phyloP scores from a whole-genome alignment of 148 eudicot species.

The Cornus kousa region DNA sequence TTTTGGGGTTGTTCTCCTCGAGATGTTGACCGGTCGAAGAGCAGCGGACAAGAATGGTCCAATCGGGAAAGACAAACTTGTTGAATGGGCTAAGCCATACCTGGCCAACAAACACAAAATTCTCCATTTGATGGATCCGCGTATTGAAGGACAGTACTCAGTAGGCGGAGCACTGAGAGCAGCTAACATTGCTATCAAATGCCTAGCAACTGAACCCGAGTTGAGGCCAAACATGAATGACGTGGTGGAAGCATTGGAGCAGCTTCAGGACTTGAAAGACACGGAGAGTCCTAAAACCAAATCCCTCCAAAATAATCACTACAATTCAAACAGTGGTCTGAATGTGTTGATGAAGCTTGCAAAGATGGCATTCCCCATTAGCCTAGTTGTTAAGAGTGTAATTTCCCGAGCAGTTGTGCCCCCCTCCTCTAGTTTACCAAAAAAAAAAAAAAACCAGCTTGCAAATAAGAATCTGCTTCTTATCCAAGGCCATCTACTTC shows the following conservation, averaged over 20 bases:
- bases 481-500: constrained; percentile 22
- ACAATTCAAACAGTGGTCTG: background rate
- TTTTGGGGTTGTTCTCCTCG: constrained; percentile 88
- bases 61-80: constrained; percentile 63
- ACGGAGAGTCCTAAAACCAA: constrained; percentile 12
- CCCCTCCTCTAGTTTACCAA: too few species aligned
- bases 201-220: constrained; percentile 67
- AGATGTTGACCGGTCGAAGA: constrained; percentile 71
- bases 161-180: constrained; percentile 38
- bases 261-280: constrained; percentile 39
- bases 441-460: too few species aligned
- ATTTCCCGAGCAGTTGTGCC: too few species aligned
- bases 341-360: background rate
- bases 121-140: constrained; percentile 60
- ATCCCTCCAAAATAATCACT: background rate
- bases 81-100: constrained; percentile 72
- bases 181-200: constrained; percentile 56
- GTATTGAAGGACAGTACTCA: constrained; percentile 72
- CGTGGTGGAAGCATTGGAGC: constrained; percentile 57
- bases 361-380: background rate
- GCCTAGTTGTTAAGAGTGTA: too few species aligned
- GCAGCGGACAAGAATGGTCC: constrained; percentile 65
- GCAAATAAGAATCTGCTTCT: constrained; percentile 6
- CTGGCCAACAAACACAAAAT: constrained; percentile 55
- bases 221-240: constrained; percentile 65